Base-by-base conservation (phyloP, 2,329 filamentous ascomycete species). In the Corynespora cassiicola region DNA sequence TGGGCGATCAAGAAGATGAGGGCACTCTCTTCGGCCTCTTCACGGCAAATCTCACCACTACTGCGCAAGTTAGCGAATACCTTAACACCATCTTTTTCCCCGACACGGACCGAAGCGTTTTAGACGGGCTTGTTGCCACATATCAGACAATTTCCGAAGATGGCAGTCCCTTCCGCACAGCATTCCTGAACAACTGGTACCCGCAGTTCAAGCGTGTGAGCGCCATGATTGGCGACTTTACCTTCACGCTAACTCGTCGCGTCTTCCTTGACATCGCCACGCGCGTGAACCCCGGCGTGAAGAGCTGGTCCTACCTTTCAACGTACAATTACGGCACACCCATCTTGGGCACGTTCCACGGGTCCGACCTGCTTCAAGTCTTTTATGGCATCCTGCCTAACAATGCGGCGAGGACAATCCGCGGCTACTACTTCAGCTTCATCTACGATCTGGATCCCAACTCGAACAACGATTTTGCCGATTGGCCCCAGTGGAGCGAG, bases 1-100 rank as follows among this genome's bases (percentile, higher is more conserved):
- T 87, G 24, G 87, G 88, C 26, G 79, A 89, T 58, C 86, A 90
- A 65, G 87, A 91, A 71, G 88, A 92, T 58, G 87, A 92, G 65
- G 87, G 87, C 12, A 90, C 87, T 0, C 66, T 91, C 2, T 90
- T 91, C 60, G 75, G 83, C 5, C 73, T 91, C 21, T 84, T 85
- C 63, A 85, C 88, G 49, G 60, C 67, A 20, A 88, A 90, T 61
- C 70, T 91, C 33, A 87, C 80, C 7, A 85, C 76, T 1, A 81
- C 76, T 0, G 68, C 69, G 1, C 67, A 81, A 5, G 52, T 91
- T 0, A 75, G 82, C 21, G 69, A 76, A 12, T 92, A 92, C 56
- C 67, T 94, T 15, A 56, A 68, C 2, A 65, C 79, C 28, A 59
- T 80, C 33, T 86, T 81, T 71, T 90, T 89, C 72, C 65, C 75